Conservation (phyloP, 2,329 filamentous ascomycete genomes). For the Colletotrichum kahawae region DNA sequence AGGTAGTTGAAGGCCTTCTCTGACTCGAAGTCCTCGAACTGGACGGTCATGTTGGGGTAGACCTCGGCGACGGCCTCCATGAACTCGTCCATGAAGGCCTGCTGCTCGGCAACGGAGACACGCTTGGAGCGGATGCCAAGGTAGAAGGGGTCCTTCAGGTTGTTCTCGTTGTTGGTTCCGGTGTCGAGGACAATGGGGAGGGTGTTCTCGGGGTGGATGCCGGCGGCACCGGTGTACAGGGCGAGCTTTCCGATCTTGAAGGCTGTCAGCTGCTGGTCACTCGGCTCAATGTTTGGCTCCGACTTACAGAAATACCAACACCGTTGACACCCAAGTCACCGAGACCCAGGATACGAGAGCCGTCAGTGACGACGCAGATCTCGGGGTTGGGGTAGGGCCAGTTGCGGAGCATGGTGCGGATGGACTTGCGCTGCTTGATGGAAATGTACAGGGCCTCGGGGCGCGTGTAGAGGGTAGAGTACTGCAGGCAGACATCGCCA, state of each 20-base stretch:
- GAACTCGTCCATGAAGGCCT: slow-evolving; percentile 95
- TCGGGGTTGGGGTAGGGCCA: slow-evolving; percentile 91
- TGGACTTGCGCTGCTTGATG: slow-evolving; percentile 90
- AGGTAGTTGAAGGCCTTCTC: slow-evolving; percentile 89
- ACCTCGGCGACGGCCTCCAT: slow-evolving; percentile 88
- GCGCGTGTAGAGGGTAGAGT: slow-evolving; percentile 93
- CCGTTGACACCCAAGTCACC: slow-evolving; percentile 96
- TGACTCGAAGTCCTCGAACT: slow-evolving; percentile 98
- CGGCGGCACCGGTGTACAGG: slow-evolving; percentile 93
- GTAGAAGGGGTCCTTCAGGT: slow-evolving; percentile 78
- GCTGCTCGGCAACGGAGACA: slow-evolving; percentile 77
- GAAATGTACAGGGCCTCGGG: slow-evolving; percentile 97
- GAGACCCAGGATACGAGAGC: slow-evolving; percentile 88
- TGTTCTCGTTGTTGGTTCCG: slow-evolving; percentile 70
- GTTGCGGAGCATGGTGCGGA: slow-evolving; percentile 86
- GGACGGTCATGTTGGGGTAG: slow-evolving; percentile 73
- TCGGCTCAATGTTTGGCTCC: not conserved
- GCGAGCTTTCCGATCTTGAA: slow-evolving; percentile 85
- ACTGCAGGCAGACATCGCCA: slow-evolving; percentile 94
- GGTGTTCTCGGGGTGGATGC: slow-evolving; percentile 88
- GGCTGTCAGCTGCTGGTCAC: slow-evolving; percentile 24
- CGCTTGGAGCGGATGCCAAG: slow-evolving; percentile 88
- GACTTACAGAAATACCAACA: slow-evolving; percentile 88
- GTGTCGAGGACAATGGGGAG: slow-evolving; percentile 72
- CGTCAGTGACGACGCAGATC: slow-evolving; percentile 96